Percentiles rank a stretch among this genome's conserved stretches.
These are phyloP conservation scores for Fusarium sublunatum DNA, from an alignment of 2,329 filamentous ascomycete species.

Conservation along the genomic window DNA sequence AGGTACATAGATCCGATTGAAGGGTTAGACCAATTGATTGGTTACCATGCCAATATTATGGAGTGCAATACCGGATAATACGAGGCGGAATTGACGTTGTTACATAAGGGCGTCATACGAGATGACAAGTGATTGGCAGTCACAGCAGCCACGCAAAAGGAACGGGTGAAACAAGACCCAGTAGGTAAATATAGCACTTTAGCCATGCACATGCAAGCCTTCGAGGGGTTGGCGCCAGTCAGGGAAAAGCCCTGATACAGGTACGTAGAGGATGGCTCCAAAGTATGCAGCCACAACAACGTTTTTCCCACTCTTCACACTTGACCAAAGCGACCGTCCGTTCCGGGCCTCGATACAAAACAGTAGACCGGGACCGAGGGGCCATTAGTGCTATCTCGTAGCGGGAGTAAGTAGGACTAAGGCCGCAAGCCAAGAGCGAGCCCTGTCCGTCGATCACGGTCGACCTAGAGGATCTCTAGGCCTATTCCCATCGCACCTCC, in stretches of 20 bases:
- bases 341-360: slow-evolving; percentile 11
- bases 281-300: slow-evolving; percentile 27
- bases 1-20: slow-evolving; percentile 9
- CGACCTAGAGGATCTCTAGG: background rate
- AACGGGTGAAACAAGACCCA: slow-evolving; percentile 19
- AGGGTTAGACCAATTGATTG: background rate
- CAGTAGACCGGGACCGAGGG: slow-evolving; percentile 16
- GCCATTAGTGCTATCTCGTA: background rate
- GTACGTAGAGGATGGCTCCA: slow-evolving; percentile 3
- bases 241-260: background rate
- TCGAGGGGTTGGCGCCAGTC: slow-evolving; percentile 26
- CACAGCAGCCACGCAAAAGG: slow-evolving; percentile 23
- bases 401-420: background rate
- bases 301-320: background rate
- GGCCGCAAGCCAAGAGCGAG: background rate
- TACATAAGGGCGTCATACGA: slow-evolving; percentile 24
- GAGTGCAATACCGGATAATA: slow-evolving; percentile 9
- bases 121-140: slow-evolving; percentile 29
- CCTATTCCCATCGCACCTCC: background rate
- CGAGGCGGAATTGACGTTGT: slow-evolving; percentile 11
- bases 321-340: slow-evolving; percentile 2
- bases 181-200: slow-evolving; percentile 24
- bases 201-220: slow-evolving; percentile 15
- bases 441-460: background rate
- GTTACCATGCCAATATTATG: background rate